Evolutionary conservation across 352 stramenopile genomes (phyloP).

Genomic region (Salisapilia sapeloensis): DNA sequence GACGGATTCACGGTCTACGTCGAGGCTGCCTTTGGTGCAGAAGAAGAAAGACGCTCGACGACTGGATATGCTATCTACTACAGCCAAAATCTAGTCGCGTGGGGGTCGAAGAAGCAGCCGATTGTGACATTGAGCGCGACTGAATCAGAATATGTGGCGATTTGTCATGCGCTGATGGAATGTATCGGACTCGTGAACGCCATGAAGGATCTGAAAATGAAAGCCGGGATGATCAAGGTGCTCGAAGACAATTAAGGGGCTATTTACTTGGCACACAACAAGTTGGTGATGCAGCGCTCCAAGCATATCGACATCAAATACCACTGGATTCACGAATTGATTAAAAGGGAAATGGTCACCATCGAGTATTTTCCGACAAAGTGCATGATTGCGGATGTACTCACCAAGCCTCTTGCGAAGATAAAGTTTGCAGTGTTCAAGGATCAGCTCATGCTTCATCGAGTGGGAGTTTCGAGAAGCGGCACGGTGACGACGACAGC

Average conservation of each 20-base stretch:
- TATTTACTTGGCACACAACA: slow-evolving; percentile 3
- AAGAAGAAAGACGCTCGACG: slow-evolving; percentile 1
- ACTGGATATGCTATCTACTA: slow-evolving; percentile 1
- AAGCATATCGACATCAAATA: slow-evolving; percentile 4
- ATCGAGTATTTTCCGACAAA: too few relatives aligned
- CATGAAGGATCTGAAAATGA: background rate
- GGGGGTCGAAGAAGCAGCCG: slow-evolving; percentile 4
- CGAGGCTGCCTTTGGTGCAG: slow-evolving; percentile 3
- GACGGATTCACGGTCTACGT: slow-evolving; percentile 2
- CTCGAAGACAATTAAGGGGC: slow-evolving; percentile 5
- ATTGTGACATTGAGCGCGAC: slow-evolving; percentile 5
- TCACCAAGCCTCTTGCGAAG: too few relatives aligned
- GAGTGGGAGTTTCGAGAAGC: too few relatives aligned
- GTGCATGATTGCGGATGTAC: too few relatives aligned
- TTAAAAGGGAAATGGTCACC: too few relatives aligned
- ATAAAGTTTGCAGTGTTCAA: too few relatives aligned
- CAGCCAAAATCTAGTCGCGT: slow-evolving; percentile 1
- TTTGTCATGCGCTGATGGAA: slow-evolving; percentile 2
- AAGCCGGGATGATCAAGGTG: slow-evolving; percentile 1
- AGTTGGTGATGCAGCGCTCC: too few relatives aligned
- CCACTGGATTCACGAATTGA: too few relatives aligned
- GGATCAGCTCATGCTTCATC: too few relatives aligned
- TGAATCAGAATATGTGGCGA: slow-evolving; percentile 3
- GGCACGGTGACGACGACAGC: too few relatives aligned
- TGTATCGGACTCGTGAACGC: slow-evolving; percentile 6